Percentiles rank a stretch among this genome's conserved stretches.
These are phyloP conservation scores for Fomes fomentarius DNA, from an alignment of 1,284 basidiomycete genomes.

Conservation along the genomic window DNA sequence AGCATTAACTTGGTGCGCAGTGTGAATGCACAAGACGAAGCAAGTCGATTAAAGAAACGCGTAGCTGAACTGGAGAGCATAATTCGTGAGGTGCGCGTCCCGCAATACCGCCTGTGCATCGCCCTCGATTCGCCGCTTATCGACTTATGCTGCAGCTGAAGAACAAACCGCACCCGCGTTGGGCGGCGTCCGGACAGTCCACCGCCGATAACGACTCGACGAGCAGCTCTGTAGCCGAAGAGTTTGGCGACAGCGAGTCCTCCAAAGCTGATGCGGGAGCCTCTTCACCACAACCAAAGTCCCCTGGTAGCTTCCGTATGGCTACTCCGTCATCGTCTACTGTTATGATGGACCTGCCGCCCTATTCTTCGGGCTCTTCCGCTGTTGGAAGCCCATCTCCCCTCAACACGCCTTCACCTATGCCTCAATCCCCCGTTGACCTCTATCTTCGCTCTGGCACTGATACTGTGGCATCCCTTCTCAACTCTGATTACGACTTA, in stretches of 20 bases:
- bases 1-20: constrained; percentile 21
- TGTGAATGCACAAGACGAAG: constrained; percentile 54
- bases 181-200: constrained; percentile 44
- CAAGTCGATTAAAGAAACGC: constrained; percentile 66
- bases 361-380: constrained; percentile 17
- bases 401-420: constrained; percentile 18
- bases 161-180: constrained; percentile 73
- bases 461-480: constrained; percentile 15
- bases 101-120: neutral
- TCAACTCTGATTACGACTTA: constrained; percentile 29
- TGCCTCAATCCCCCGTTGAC: constrained; percentile 20
- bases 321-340: constrained; percentile 11
- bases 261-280: neutral
- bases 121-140: constrained; percentile 5
- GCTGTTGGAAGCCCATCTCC: constrained; percentile 23
- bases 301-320: neutral
- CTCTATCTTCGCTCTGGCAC: constrained; percentile 6
- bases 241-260: neutral
- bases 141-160: constrained; percentile 48
- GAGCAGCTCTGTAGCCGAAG: constrained; percentile 8
- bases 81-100: constrained; percentile 65
- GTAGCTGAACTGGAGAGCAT: constrained; percentile 85
- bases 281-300: constrained; percentile 11
- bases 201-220: constrained; percentile 26
- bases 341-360: constrained; percentile 3